phyloP scores from a whole-genome alignment of 2,329 filamentous ascomycete genomes.

The Colletotrichum camelliae region DNA sequence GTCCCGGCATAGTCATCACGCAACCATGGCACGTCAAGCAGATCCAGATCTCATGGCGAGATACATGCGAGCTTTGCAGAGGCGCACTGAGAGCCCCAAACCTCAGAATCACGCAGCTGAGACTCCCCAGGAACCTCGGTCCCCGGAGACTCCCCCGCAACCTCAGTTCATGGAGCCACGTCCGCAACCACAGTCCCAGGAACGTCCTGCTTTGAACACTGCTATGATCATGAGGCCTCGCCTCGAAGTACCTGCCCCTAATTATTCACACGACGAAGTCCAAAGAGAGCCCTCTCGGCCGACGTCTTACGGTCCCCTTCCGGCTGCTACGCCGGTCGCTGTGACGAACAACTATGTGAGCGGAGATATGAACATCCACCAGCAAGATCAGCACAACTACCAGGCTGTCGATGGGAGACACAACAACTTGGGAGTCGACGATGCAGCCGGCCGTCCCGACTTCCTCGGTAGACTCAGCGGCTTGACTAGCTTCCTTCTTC shows the following conservation, averaged over 20 bases:
- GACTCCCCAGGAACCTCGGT: not conserved
- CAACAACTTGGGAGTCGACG: not conserved
- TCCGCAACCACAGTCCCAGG: not conserved
- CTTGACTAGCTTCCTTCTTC: not conserved
- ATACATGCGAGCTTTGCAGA: not conserved
- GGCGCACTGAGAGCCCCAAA: not conserved
- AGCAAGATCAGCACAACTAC: not conserved
- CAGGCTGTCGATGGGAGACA: not conserved
- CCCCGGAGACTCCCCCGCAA: not conserved
- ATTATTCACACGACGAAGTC: not conserved
- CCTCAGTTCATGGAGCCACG: not conserved
- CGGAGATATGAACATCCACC: not conserved
- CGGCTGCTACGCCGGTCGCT: not conserved
- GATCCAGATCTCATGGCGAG: not conserved
- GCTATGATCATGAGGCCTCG: not conserved
- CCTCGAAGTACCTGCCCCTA: not conserved
- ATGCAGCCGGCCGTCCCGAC: not conserved
- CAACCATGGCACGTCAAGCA: not conserved
- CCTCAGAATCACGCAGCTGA: not conserved
- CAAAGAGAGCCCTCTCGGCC: not conserved
- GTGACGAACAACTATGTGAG: not conserved
- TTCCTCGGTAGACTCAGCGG: not conserved
- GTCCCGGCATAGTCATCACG: not conserved
- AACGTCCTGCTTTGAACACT: not conserved
- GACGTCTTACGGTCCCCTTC: not conserved